Evolutionary conservation across 306 rosid species (phyloP), one percentile per base, ranked within the genome.

Genomic region (Citrullus mucosospermus): DNA sequence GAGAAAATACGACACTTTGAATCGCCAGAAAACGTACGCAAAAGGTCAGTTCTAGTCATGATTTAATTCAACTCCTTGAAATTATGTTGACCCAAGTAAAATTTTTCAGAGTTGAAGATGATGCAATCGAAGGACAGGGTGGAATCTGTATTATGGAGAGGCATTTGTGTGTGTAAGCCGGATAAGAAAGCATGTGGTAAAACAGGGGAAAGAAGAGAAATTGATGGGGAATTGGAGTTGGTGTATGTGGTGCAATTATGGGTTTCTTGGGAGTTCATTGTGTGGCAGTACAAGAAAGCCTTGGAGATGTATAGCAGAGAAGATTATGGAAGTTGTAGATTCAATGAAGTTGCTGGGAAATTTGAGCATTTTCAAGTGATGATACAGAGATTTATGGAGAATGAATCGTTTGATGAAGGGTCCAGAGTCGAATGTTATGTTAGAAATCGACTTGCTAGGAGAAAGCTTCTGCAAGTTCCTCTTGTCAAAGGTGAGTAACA

Each of bases 261-360:
- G 59, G 97, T 92, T 60, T 92, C 97, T 3, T 93, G 98, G 98
- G 98, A 93, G 65, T 85, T 93, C 30, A 84, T 93, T 18, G 87
- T 86, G 50, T 92, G 96, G 98, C 96, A 88, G 50, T 90, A 89
- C 74, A 88, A 75, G 72, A 90, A 92, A 85, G 86, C 87, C 46
- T 60, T 83, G 30, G 89, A 92, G 68, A 76, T 93, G 0, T 84
- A 91, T 83, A 90, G 85, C 15, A 75, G 73, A 43, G 85, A 83
- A 14, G 79, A 83, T 14, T 80, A 81, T 70, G 86, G 78, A 16
- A 28, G 63, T 48, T 80, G 80, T 44, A 78, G 85, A 12, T 93
- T 85, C 83, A 90, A 89, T 36, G 83, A 72, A 80, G 91, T 88
- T 44, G 98, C 98, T 0, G 94, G 82, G 44, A 92, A 93, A 65